A percentile compares a stretch with the other conserved stretches of the same genome.
Evolutionary conservation across 768 basidiomycete species (phyloP).

Genomic region (Lactarius sp.): DNA sequence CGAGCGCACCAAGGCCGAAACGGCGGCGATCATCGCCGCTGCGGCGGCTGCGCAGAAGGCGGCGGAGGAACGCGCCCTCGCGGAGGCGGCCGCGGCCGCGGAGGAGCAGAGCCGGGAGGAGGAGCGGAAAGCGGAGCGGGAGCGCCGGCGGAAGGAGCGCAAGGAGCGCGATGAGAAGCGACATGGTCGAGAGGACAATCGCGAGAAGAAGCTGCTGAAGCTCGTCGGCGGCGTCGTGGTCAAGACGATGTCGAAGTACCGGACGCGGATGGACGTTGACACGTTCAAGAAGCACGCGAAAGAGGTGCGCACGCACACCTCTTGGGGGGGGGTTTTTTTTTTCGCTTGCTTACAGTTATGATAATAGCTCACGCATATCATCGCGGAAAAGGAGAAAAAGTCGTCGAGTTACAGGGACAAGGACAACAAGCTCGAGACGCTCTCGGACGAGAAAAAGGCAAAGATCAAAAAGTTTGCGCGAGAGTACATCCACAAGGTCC

Average conservation of each 20-base stretch:
- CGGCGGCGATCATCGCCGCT: slow-evolving; percentile 41
- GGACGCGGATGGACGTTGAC: slow-evolving; percentile 67
- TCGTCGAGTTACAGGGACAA: slow-evolving; percentile 57
- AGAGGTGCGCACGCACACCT: slow-evolving; percentile 55
- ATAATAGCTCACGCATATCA: slow-evolving; percentile 72
- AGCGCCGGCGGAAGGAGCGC: slow-evolving; percentile 20
- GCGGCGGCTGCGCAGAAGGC: slow-evolving; percentile 32
- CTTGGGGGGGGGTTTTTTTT: not conserved
- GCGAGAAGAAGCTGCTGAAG: slow-evolving; percentile 80
- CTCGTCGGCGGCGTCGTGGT: slow-evolving; percentile 89
- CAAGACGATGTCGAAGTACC: slow-evolving; percentile 87
- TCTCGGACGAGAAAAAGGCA: slow-evolving; percentile 78
- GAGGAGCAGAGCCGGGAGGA: slow-evolving; percentile 23
- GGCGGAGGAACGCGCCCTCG: slow-evolving; percentile 25
- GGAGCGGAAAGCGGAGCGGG: slow-evolving; percentile 29
- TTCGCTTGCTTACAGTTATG: slow-evolving; percentile 5
- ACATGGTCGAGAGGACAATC: slow-evolving; percentile 60
- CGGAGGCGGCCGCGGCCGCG: slow-evolving; percentile 27
- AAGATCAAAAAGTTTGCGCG: slow-evolving; percentile 95
- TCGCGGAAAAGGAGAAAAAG: slow-evolving; percentile 96
- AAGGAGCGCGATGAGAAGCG: slow-evolving; percentile 37
- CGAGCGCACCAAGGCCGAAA: slow-evolving; percentile 28
- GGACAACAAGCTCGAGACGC: slow-evolving; percentile 63
- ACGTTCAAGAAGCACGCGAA: slow-evolving; percentile 93
- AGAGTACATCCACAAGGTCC: slow-evolving; percentile 81